phyloP scores from a whole-genome alignment of 2,329 filamentous ascomycete species.

The Elsinoe batatas region DNA sequence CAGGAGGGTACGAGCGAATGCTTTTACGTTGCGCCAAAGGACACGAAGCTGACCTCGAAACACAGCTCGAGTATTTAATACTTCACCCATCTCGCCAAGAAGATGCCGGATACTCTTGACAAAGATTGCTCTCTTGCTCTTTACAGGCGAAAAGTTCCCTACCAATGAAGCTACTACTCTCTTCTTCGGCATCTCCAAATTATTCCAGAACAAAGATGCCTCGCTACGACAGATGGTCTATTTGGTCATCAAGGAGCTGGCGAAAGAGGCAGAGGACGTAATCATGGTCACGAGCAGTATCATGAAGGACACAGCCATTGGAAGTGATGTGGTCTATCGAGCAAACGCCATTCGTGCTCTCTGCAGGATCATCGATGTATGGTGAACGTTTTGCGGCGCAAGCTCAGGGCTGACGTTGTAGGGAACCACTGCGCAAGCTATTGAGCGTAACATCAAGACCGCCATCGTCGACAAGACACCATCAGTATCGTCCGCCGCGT shows the following conservation, averaged over 20 bases:
- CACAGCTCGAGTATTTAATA: constrained; percentile 92
- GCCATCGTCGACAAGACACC: constrained; percentile 99
- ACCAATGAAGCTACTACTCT: constrained; percentile 95
- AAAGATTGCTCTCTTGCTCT: constrained; percentile 91
- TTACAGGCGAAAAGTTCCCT: constrained; percentile 94
- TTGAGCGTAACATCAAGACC: constrained; percentile 93
- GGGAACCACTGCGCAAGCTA: constrained; percentile 78
- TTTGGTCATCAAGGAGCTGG: constrained; percentile 94
- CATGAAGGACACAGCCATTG: constrained; percentile 97
- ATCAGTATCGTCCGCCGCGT: constrained; percentile 87
- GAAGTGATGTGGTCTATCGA: constrained; percentile 85
- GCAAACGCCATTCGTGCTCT: constrained; percentile 93
- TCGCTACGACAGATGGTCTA: constrained; percentile 98
- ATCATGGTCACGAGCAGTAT: constrained; percentile 99
- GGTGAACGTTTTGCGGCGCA: constrained; percentile 25
- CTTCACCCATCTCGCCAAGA: constrained; percentile 89
- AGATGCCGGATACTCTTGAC: constrained; percentile 95
- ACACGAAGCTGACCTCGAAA: constrained; percentile 15
- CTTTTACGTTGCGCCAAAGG: constrained; percentile 17
- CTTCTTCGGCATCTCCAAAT: constrained; percentile 97
- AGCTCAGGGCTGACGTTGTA: background rate
- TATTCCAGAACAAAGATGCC: constrained; percentile 99
- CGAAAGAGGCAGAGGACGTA: constrained; percentile 90
- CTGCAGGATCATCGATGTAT: constrained; percentile 91
- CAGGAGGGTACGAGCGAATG: constrained; percentile 69